Evolutionary conservation across 1,139 yeast genomes (phyloP).

Genomic region (Suhomyces ambrosiae): DNA sequence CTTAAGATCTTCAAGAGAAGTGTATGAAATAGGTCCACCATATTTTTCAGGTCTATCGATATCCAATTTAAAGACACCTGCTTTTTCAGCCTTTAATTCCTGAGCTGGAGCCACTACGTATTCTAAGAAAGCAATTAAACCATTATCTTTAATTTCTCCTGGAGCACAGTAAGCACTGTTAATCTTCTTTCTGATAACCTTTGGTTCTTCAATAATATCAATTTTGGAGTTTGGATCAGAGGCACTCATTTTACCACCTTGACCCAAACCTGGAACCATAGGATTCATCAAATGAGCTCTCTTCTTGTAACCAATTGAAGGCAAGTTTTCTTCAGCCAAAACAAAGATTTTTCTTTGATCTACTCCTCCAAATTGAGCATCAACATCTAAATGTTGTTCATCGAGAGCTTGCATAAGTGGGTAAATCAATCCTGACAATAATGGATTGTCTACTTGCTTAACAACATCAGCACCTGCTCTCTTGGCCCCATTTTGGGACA

Average conservation of each 20-base stretch:
- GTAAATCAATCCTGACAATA: constrained; percentile 89
- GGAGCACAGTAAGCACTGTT: constrained; percentile 94
- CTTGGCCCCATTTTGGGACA: constrained; percentile 93
- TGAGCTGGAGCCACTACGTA: constrained; percentile 84
- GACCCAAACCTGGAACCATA: constrained; percentile 97
- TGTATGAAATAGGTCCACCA: constrained; percentile 86
- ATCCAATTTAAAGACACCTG: constrained; percentile 59
- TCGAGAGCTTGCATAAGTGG: constrained; percentile 99
- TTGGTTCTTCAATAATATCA: constrained; percentile 88
- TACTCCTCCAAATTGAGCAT: constrained; percentile 97
- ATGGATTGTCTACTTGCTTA: constrained; percentile 93
- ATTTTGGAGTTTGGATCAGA: constrained; percentile 98
- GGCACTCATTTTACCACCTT: constrained; percentile 99
- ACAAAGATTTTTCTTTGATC: constrained; percentile 98
- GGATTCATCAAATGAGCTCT: constrained; percentile 98
- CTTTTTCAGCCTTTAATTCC: constrained; percentile 62
- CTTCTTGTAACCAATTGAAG: constrained; percentile 86
- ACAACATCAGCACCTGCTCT: constrained; percentile 99
- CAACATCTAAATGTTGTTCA: constrained; percentile 86
- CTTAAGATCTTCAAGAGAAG: constrained; percentile 68
- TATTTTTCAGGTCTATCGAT: constrained; percentile 94
- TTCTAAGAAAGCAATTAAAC: constrained; percentile 82
- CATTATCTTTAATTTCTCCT: constrained; percentile 89
- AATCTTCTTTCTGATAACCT: constrained; percentile 84
- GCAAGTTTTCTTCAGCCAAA: constrained; percentile 93